phyloP scores from a whole-genome alignment of 2,329 filamentous ascomycete species.

The Byssochlamys sp. region DNA sequence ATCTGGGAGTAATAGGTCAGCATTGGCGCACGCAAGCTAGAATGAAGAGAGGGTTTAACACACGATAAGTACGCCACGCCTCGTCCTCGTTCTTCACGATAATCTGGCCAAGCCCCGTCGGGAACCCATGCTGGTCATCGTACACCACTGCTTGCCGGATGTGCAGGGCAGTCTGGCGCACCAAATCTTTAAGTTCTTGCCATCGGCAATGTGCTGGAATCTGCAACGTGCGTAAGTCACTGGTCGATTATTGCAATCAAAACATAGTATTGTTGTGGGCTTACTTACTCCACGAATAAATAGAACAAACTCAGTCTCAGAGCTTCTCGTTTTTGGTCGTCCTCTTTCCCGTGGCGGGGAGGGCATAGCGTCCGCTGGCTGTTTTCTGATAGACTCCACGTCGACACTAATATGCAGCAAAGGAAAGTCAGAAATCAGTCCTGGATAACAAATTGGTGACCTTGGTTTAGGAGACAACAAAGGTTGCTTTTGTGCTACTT shows the following conservation, averaged over 20 bases:
- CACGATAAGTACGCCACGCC: slow-evolving; percentile 36
- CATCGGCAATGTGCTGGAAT: slow-evolving; percentile 36
- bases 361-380: slow-evolving; percentile 18
- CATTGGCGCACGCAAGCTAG: not conserved
- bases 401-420: not conserved
- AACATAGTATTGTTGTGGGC: not conserved
- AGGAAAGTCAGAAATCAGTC: not conserved
- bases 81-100: slow-evolving; percentile 38
- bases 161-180: slow-evolving; percentile 35
- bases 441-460: not conserved
- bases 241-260: slow-evolving; percentile 5
- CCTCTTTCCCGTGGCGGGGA: slow-evolving; percentile 23
- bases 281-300: slow-evolving; percentile 34
- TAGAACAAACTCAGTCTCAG: slow-evolving; percentile 36
- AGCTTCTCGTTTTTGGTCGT: slow-evolving; percentile 21
- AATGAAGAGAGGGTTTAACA: slow-evolving; percentile 4
- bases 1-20: slow-evolving; percentile 17
- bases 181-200: slow-evolving; percentile 37
- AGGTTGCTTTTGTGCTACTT: not conserved
- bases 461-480: not conserved
- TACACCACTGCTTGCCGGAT: slow-evolving; percentile 38
- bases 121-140: slow-evolving; percentile 33
- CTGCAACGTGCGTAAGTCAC: slow-evolving; percentile 12
- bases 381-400: not conserved
- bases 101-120: slow-evolving; percentile 35